Evolutionary conservation across 495 filamentous ascomycete genomes (phyloP).

Genomic region (Hypoxylon trugodes): DNA sequence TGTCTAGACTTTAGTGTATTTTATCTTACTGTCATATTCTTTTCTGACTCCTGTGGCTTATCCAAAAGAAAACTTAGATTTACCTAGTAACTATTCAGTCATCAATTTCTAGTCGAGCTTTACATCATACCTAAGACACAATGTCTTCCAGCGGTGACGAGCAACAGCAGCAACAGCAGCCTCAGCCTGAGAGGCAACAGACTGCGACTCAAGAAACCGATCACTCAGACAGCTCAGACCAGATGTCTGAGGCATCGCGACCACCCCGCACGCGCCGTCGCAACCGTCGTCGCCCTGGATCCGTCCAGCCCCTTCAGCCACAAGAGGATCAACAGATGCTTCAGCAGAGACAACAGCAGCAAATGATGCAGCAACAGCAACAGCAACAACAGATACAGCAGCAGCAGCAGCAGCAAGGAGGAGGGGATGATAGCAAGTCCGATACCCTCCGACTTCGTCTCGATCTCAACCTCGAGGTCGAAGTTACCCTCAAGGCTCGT

Average conservation of each 20-base stretch:
- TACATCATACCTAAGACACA: background rate
- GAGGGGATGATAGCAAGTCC: slow-evolving; percentile 49
- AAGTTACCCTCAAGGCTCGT: slow-evolving; percentile 84
- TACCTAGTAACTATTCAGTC: background rate
- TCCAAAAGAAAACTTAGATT: background rate
- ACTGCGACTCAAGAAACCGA: slow-evolving; percentile 30
- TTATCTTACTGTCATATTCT: background rate
- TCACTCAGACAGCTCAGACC: slow-evolving; percentile 46
- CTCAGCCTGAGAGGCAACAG: slow-evolving; percentile 23
- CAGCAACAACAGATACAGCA: slow-evolving; percentile 34
- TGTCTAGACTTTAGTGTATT: background rate
- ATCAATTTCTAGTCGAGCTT: background rate
- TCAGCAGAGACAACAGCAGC: slow-evolving; percentile 41
- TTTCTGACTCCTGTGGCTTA: background rate
- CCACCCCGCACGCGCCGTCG: slow-evolving; percentile 33
- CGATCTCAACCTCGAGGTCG: slow-evolving; percentile 83
- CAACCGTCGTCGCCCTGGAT: slow-evolving; percentile 36
- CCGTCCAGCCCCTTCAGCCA: slow-evolving; percentile 29
- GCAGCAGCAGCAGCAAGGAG: slow-evolving; percentile 41
- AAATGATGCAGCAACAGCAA: slow-evolving; percentile 37
- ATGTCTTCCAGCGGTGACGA: slow-evolving; percentile 36
- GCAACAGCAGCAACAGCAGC: slow-evolving; percentile 18
- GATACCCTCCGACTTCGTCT: slow-evolving; percentile 76
- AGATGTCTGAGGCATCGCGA: slow-evolving; percentile 53
- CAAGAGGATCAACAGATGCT: slow-evolving; percentile 41